Evolutionary conservation across 2,329 filamentous ascomycete species (phyloP), one percentile per base, ranked within the genome.

Genomic region (Botryotinia convoluta): DNA sequence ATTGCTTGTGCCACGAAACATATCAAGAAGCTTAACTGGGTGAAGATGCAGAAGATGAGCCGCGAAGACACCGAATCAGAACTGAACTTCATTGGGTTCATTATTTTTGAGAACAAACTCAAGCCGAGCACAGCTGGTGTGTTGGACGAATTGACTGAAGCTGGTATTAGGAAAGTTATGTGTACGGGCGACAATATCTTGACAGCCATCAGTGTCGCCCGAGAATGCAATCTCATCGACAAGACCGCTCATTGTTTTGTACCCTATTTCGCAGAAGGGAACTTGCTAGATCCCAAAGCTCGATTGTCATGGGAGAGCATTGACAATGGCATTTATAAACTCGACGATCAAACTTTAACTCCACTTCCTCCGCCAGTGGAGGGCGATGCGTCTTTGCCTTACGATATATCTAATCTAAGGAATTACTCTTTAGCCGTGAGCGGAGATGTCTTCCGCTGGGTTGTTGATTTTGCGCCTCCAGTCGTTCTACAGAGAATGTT

Each of bases 51-150:
- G 80, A 97, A 97, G 84, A 95, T 98, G 91, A 92, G 90, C 77
- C 91, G 96, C 44, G 85, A 90, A 57, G 93, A 98, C 71, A 95
- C 93, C 14, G 96, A 99, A 82, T 92, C 89, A 4, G 87, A 90
- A 45, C 87, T 99, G 18, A 90, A 95, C 63, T 98, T 99, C 80
- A 88, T 95, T 51, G 96, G 96, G 8, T 99, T 99, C 83, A 98
- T 99, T 80, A 92, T 99, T 71, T 99, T 99, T 78, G 96, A 99
- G 83, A 99, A 99, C 84, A 99, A 99, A 83, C 85, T 99, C 75
- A 99, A 99, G 82, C 91, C 93, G 1, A 94, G 89, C 32, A 98
- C 95, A 0, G 88, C 93, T 1, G 88, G 87, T 1, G 92, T 98
- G 48, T 89, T 99, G 39, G 88, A 92, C 72, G 95, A 98, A 83